Base-by-base conservation (phyloP, 768 basidiomycete species). In the Mycena amicta region DNA sequence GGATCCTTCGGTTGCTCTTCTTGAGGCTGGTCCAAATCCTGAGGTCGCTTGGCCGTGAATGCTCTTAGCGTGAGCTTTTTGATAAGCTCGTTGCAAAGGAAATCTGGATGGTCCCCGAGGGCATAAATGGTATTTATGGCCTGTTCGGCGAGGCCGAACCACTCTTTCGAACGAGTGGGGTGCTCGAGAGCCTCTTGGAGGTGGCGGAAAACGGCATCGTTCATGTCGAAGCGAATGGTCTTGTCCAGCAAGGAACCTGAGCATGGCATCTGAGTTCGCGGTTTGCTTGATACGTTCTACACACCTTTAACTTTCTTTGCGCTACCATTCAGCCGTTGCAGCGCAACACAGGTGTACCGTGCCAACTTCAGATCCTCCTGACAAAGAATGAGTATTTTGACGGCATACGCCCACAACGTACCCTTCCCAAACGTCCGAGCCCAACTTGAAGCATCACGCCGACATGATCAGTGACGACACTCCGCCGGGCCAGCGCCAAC, bases 221-320 rank as follows among this genome's bases (percentile, higher is more conserved):
- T 87, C 91, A 97, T 98, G 8, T 89, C 87, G 57, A 94, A 77
- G 2, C 96, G 87, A 52, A 92, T 80, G 2, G 87, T 89, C 66
- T 92, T 94, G 77, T 97, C 92, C 20, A 86, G 77, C 6, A 97
- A 81, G 0, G 95, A 98, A 3, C 95, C 93, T 93, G 53, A 11
- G 23, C n/a, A n/a, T n/a, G n/a, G n/a, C n/a, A n/a, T n/a, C n/a
- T n/a, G n/a, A n/a, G n/a, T n/a, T n/a, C n/a, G n/a, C n/a, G n/a
- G n/a, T n/a, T n/a, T n/a, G n/a, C n/a, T n/a, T n/a, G n/a, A n/a
- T n/a, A n/a, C n/a, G n/a, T n/a, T n/a, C n/a, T n/a, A n/a, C n/a
- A n/a, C n/a, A n/a, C 94, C 96, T 79, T 99, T 99, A 59, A 99
- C 85, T 70, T 98, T 99, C 79, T 99, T 99, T 27, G 86, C 92